Percentiles rank a stretch among this genome's conserved stretches.
Evolutionary conservation across 768 basidiomycete species (phyloP).

Genomic region (Panus rudis): DNA sequence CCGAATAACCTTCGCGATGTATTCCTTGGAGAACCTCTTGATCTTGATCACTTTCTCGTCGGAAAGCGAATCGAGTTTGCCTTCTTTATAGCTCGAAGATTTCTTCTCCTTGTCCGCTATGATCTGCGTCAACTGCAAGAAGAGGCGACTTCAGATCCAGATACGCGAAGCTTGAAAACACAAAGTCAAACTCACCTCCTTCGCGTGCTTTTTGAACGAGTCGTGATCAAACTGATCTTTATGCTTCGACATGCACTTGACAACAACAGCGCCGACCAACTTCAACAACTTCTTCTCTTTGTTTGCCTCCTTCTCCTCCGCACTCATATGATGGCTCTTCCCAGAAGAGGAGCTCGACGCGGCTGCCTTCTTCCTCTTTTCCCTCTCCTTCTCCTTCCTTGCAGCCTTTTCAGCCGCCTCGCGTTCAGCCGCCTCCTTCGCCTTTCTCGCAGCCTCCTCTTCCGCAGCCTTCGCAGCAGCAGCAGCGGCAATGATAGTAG

Average conservation of each 20-base stretch:
- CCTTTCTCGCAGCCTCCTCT: constrained; percentile 11
- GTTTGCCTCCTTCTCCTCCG: constrained; percentile 55
- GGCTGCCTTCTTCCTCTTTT: constrained; percentile 19
- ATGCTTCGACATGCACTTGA: constrained; percentile 90
- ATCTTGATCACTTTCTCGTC: constrained; percentile 88
- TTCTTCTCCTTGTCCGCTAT: constrained; percentile 97
- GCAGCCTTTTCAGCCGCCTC: constrained; percentile 22
- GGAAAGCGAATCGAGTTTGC: constrained; percentile 64
- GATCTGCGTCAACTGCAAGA: constrained; percentile 67
- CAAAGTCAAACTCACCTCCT: constrained; percentile 58
- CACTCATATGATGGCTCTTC: constrained; percentile 26
- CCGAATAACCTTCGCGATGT: constrained; percentile 71
- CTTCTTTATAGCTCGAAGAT: constrained; percentile 69
- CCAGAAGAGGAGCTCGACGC: too few relatives aligned
- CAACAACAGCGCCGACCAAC: constrained; percentile 84
- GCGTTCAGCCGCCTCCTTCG: constrained; percentile 20
- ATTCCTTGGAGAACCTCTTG: constrained; percentile 90
- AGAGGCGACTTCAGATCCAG: background rate
- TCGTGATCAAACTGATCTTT: constrained; percentile 68
- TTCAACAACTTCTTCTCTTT: constrained; percentile 82
- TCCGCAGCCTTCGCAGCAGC: constrained; percentile 21
- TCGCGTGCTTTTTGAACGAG: constrained; percentile 89
- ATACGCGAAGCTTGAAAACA: constrained; percentile 1
- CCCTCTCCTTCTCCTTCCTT: constrained; percentile 20
- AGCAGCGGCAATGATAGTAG: constrained; percentile 32